Evolutionary conservation across 2,329 filamentous ascomycete genomes (phyloP).

Genomic region (Fonsecaea multimorphosa): DNA sequence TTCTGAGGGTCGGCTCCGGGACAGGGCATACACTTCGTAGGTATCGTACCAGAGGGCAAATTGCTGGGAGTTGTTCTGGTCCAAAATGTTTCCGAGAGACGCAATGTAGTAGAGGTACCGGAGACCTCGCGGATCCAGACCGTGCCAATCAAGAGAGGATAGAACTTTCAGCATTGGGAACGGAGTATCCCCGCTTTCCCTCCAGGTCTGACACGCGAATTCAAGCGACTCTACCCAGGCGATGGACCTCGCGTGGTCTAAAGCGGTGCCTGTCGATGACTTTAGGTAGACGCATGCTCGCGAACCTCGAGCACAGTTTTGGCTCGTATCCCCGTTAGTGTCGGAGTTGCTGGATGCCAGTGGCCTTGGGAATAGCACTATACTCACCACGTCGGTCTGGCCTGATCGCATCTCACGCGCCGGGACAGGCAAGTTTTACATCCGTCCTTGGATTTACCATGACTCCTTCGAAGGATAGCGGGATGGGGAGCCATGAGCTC

Average conservation of each 20-base stretch:
- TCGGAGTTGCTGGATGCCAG: conserved; percentile 29
- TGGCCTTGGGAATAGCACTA: conserved; percentile 34
- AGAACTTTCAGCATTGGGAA: conserved; percentile 8
- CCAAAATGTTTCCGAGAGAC: conserved; percentile 1
- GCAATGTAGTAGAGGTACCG: conserved; percentile 17
- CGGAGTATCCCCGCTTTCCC: conserved; percentile 5
- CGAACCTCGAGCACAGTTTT: conserved; percentile 41
- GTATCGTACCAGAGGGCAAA: conserved; percentile 18
- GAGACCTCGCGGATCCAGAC: conserved; percentile 13
- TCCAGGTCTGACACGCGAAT: conserved; percentile 19
- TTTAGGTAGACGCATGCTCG: conserved; percentile 15
- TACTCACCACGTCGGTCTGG: conserved; percentile 37
- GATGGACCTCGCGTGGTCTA: conserved; percentile 5
- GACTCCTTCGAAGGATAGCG: conserved; percentile 18
- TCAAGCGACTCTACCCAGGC: conserved; percentile 14
- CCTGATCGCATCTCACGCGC: conserved; percentile 44
- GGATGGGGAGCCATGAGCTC: conserved; percentile 8
- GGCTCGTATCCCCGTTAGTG: conserved; percentile 30
- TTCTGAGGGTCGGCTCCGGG: neutral
- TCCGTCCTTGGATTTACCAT: conserved; percentile 33
- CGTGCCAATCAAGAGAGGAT: conserved; percentile 16
- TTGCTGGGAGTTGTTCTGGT: conserved; percentile 4
- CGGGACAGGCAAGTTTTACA: conserved; percentile 39
- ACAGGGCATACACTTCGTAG: conserved; percentile 14
- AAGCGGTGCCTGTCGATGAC: neutral